Percentiles rank a stretch among this genome's conserved stretches.
phyloP scores from a whole-genome alignment of 2,329 filamentous ascomycete genomes.

The Aspergillus pseudoviridinutans region DNA sequence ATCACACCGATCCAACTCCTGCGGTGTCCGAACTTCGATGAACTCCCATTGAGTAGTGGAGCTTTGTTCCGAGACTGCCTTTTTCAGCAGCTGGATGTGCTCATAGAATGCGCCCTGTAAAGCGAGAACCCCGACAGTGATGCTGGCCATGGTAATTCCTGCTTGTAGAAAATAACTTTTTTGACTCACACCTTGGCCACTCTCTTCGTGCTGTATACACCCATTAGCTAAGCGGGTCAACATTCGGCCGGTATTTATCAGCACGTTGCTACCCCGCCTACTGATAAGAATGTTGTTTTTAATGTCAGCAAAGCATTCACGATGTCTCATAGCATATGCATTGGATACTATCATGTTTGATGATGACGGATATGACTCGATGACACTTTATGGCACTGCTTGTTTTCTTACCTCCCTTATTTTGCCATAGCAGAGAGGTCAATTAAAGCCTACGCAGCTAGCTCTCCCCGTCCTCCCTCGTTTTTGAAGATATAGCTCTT shows the following conservation, averaged over 20 bases:
- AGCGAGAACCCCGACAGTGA: constrained; percentile 63
- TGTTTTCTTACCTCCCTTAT: neutral
- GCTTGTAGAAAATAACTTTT: constrained; percentile 3
- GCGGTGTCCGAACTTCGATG: constrained; percentile 72
- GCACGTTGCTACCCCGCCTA: constrained; percentile 18
- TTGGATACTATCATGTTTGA: neutral
- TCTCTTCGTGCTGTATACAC: constrained; percentile 1
- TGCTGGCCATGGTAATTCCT: constrained; percentile 23
- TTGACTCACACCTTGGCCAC: constrained; percentile 10
- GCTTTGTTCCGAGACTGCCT: constrained; percentile 50
- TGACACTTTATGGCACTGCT: neutral
- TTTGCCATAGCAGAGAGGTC: neutral
- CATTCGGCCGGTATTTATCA: constrained; percentile 15
- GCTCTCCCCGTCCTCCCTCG: neutral
- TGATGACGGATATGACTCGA: neutral
- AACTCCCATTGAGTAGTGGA: constrained; percentile 52
- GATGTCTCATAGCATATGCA: neutral
- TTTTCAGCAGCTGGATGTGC: constrained; percentile 71
- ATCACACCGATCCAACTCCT: constrained; percentile 69
- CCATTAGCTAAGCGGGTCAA: constrained; percentile 8
- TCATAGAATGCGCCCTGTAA: constrained; percentile 93
- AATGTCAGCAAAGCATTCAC: neutral
- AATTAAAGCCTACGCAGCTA: neutral
- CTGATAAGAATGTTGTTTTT: neutral
- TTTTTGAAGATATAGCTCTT: neutral